Percentiles rank a stretch among this genome's conserved stretches.
Evolutionary conservation across 164 flowering plant genomes (phyloP).

Genomic region (Cinnamomum micranthum): DNA sequence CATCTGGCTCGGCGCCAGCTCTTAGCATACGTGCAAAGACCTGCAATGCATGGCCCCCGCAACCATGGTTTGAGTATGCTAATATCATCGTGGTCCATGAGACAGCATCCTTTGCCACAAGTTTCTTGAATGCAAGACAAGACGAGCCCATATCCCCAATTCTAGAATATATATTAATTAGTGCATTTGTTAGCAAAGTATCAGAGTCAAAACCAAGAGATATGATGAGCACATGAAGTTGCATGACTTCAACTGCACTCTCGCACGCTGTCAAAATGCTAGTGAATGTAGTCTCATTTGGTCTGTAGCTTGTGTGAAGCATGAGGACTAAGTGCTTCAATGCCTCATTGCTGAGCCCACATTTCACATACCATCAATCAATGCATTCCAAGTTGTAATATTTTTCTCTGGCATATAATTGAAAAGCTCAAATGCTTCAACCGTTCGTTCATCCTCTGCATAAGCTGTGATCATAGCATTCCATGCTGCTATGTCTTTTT

Average conservation of each 20-base stretch:
- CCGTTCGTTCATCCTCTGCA: constrained; percentile 32
- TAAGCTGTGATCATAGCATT: constrained; percentile 64
- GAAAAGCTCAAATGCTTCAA: constrained; percentile 48
- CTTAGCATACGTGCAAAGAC: constrained; percentile 47
- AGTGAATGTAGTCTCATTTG: constrained; percentile 43
- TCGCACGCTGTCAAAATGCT: constrained; percentile 36
- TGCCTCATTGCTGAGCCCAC: constrained; percentile 34
- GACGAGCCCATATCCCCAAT: constrained; percentile 48
- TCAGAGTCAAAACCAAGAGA: constrained; percentile 42
- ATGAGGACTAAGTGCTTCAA: constrained; percentile 33
- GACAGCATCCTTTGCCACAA: constrained; percentile 39
- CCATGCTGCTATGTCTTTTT: constrained; percentile 56
- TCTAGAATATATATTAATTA: constrained; percentile 50
- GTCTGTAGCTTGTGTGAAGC: constrained; percentile 32
- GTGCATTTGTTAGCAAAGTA: constrained; percentile 37
- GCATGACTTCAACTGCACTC: constrained; percentile 30
- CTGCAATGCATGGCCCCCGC: constrained; percentile 35
- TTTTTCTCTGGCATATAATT: constrained; percentile 37
- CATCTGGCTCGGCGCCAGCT: constrained; percentile 43
- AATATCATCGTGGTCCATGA: constrained; percentile 63
- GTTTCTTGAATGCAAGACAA: constrained; percentile 31
- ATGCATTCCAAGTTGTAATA: constrained; percentile 45
- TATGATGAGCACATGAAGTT: constrained; percentile 45
- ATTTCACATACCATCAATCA: constrained; percentile 45
- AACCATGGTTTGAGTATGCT: constrained; percentile 53